Percentiles rank a stretch among this genome's conserved stretches.
These are phyloP conservation scores for Schizochytrium sp. DNA, from an alignment of 108 stramenopile species.

Conservation along the genomic window DNA sequence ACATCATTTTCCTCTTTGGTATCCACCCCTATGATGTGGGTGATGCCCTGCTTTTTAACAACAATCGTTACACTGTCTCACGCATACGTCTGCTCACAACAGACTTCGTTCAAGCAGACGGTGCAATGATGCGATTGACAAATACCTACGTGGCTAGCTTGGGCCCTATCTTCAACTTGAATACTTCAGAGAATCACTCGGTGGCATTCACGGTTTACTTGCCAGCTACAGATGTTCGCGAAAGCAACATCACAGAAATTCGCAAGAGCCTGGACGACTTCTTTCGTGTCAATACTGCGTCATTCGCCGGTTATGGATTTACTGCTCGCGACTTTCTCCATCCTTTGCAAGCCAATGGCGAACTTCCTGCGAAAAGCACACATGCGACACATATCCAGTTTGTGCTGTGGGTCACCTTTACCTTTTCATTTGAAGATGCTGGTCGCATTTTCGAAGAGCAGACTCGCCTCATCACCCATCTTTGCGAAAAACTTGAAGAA, in stretches of 20 bases:
- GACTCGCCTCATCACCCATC: background rate
- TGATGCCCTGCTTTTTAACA: background rate
- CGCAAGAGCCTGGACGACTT: background rate
- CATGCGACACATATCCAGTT: background rate
- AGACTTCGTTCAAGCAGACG: conserved; percentile 17
- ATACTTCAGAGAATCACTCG: background rate
- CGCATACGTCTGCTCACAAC: conserved; percentile 39
- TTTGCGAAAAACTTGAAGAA: background rate
- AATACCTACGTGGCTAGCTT: conserved; percentile 14
- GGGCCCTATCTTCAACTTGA: conserved; percentile 38
- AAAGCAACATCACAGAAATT: background rate
- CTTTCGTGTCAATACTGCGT: background rate
- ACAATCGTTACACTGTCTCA: background rate
- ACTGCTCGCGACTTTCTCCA: conserved; percentile 35
- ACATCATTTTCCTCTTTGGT: conserved; percentile 52
- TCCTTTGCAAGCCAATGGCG: background rate
- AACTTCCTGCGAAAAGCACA: background rate
- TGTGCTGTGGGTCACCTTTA: background rate
- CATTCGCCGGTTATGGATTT: background rate
- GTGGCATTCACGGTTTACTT: background rate
- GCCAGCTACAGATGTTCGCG: background rate
- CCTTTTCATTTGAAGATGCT: conserved; percentile 14
- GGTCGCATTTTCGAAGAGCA: conserved; percentile 29
- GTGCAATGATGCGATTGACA: background rate
- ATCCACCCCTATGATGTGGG: conserved; percentile 46